Conservation (phyloP, 2,329 filamentous ascomycete species). For the Aspergillus hiratsukae region DNA sequence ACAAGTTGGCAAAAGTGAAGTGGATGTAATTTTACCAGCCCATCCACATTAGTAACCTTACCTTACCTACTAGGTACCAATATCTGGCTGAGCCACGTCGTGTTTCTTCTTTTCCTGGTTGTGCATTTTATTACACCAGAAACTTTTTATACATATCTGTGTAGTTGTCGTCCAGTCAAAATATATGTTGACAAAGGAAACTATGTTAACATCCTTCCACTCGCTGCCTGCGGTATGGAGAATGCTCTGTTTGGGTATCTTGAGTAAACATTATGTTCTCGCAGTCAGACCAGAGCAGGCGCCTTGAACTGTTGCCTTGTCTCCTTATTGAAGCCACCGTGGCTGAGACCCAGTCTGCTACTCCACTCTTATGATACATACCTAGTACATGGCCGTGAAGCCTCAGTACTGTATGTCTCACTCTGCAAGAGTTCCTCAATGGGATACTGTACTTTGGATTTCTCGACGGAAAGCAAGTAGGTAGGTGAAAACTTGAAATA, state of each 20-base stretch:
- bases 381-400: constrained; percentile 2
- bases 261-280: not conserved
- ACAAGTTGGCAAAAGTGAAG: not conserved
- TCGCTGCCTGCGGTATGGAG: not conserved
- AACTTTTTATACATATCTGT: not conserved
- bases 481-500: not conserved
- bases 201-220: not conserved
- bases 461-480: not conserved
- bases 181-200: not conserved
- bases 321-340: constrained; percentile 15
- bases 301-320: constrained; percentile 5
- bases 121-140: not conserved
- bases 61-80: no score
- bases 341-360: constrained; percentile 5
- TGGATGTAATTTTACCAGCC: not conserved
- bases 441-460: not conserved
- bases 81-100: constrained; percentile 4
- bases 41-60: not conserved
- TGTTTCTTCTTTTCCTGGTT: constrained; percentile 7
- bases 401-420: constrained; percentile 6
- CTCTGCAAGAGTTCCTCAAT: no score
- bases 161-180: not conserved
- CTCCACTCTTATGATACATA: constrained; percentile 14
- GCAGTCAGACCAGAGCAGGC: constrained; percentile 1
- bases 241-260: not conserved